Conservation (phyloP, 108 stramenopile species). For the Cylindrotheca closterium region DNA sequence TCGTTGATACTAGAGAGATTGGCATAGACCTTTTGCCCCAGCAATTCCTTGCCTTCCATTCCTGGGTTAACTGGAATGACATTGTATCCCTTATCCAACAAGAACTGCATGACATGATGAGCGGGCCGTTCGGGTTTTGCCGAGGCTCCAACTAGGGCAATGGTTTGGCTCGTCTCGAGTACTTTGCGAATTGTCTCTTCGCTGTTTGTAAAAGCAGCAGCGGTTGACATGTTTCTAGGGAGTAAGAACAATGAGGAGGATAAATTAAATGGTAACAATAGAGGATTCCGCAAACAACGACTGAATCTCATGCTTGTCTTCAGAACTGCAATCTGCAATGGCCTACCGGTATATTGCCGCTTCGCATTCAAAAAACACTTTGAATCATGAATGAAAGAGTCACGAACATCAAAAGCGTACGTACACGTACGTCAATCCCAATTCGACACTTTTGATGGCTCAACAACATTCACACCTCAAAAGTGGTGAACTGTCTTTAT, state of each 20-base stretch:
- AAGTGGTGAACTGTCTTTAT: no score
- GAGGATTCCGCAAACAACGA: background rate
- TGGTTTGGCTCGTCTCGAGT: conserved; percentile 57
- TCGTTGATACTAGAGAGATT: conserved; percentile 52
- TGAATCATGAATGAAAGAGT: no score
- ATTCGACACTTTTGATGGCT: no score
- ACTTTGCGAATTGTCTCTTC: conserved; percentile 70
- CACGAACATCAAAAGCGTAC: no score
- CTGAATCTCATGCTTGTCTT: background rate
- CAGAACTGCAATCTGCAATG: no score
- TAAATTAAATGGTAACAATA: no score
- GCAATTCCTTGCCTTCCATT: conserved; percentile 58
- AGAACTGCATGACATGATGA: conserved; percentile 75
- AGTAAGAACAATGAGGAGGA: background rate
- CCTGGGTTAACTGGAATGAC: conserved; percentile 86
- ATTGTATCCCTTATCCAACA: conserved; percentile 53
- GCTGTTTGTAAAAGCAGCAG: conserved; percentile 32
- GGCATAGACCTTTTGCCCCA: conserved; percentile 64
- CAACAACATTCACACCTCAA: no score
- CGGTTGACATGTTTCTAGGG: conserved; percentile 11
- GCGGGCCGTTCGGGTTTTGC: conserved; percentile 63
- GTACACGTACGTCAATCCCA: no score
- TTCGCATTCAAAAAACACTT: no score
- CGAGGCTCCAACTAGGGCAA: conserved; percentile 82
- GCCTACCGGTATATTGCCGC: no score